Evolutionary conservation across 2,329 filamentous ascomycete species (phyloP), one percentile per base, ranked within the genome.

Genomic region (Colletotrichum echinochloae): DNA sequence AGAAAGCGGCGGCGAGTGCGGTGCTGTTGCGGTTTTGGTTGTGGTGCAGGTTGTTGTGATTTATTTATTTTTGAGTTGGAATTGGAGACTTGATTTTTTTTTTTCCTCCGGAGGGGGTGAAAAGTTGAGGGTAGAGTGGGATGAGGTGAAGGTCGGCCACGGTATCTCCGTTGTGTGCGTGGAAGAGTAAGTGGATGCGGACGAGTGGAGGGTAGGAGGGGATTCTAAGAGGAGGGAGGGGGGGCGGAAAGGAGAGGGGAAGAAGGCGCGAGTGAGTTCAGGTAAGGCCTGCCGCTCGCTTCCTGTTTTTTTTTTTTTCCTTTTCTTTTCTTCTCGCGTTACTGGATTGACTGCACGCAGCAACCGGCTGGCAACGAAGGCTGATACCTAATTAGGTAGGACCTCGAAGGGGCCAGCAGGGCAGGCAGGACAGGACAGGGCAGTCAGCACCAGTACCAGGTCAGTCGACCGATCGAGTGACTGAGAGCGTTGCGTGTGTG

Each of bases 81-180:
- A 69, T 67, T 71, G 67, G 67, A 70, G 64, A 70, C 64, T 66
- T 70, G 65, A 44, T 60, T 69, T 70, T 70, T 70, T 28, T 44
- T n/a, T n/a, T n/a, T n/a, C 28, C 26, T 30, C 20, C 23, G 59
- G 44, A 37, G 41, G 67, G 67, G 63, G 51, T 70, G 63, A 61
- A 63, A 70, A 70, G 67, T 66, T 51, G 52, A 51, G 63, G 39
- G 67, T 66, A 49, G 63, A 56, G 66, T 57, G 63, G 67, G 56
- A 66, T 70, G 56, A 57, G 52, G 63, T 57, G 57, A 51, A 56
- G 39, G 57, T 57, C 49, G 61, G 54, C 61, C 54, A 61, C 66
- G 44, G 63, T 57, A 41, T 66, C 9, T 20, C 39, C 41, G 63
- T 59, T 55, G 63, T 41, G 33, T 39, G 54, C 59, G 52, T 60